Base-by-base conservation (phyloP, 179 eudicot genomes). In the Beta lomatogona region DNA sequence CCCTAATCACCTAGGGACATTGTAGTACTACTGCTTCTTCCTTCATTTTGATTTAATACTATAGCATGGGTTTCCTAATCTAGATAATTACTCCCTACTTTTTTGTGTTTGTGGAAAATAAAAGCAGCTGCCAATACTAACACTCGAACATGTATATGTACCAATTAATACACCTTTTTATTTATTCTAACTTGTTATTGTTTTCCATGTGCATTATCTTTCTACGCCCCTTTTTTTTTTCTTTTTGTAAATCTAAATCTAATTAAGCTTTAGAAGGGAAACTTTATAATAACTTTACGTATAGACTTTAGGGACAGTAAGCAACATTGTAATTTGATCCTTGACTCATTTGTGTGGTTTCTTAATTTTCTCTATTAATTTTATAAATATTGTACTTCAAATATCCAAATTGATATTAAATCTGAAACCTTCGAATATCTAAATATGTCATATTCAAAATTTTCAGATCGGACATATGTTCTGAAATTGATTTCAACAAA, bases 201-300 rank as follows among this genome's bases (percentile, higher is more conserved):
- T 68, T 77, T 73, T 71, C 85, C 82, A 83, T 83, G 82, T 83
- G 82, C 82, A 52, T 46, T 63, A 50, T 65, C 70, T 75, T 80
- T 53, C 25, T 21, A 58, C 19, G 53, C 18, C 36, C 58, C 74
- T 73, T 21, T 36, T 36, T 54, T 74, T 46, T 41, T 41, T 79
- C 45, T 4, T 3, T 73, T 22, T 21, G 11, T 73, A 64, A 48
- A 21, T 55, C 46, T 21, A 70, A 15, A 41, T 44, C 46, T 21
- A 70, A 15, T 19, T 44, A 21, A 59, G 31, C 21, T 63, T 63
- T 46, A 13, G 14, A 48, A 52, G 72, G 44, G 9, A 28, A 19
- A 25, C 45, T 77, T 48, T 64, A 55, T 53, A 53, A 22, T 13
- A 53, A 21, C 11, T 5, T 52, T 21, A 18, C 55, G 31, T 54